Evolutionary conservation across 2,329 filamentous ascomycete genomes (phyloP).

Genomic region (Chaetomiaceae sp.): DNA sequence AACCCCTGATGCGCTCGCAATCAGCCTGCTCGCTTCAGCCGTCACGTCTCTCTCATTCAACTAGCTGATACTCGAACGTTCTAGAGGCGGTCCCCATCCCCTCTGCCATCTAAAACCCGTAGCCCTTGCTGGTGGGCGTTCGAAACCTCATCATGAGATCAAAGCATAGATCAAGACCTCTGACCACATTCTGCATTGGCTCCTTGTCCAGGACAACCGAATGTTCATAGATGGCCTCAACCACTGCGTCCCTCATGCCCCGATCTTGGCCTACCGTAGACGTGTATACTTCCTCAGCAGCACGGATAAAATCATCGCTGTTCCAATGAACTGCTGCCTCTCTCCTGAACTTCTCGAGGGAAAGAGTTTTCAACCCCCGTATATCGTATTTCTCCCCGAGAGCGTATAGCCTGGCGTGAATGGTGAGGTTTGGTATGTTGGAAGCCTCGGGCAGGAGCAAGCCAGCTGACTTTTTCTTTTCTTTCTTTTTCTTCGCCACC

Average conservation of each 20-base stretch:
- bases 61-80: too few relatives aligned
- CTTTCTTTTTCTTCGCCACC: too few relatives aligned
- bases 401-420: not conserved
- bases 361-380: not conserved
- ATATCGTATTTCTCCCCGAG: not conserved
- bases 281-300: not conserved
- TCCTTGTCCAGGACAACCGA: not conserved
- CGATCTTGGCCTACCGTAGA: not conserved
- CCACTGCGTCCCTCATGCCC: not conserved
- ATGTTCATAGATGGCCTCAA: not conserved
- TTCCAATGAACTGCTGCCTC: not conserved
- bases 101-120: too few relatives aligned
- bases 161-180: too few relatives aligned
- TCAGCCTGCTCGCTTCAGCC: too few relatives aligned
- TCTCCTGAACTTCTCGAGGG: not conserved
- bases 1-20: too few relatives aligned
- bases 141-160: too few relatives aligned
- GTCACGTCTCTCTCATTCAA: too few relatives aligned
- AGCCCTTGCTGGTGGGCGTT: too few relatives aligned
- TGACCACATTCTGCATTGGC: not conserved
- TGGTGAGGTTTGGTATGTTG: not conserved
- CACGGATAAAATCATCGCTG: not conserved
- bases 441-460: too few relatives aligned
- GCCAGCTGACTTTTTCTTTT: too few relatives aligned
- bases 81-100: too few relatives aligned